These are phyloP conservation scores for Kurtzmaniella quercitrusa DNA, from an alignment of 1,139 yeast genomes.

Conservation along the genomic window DNA sequence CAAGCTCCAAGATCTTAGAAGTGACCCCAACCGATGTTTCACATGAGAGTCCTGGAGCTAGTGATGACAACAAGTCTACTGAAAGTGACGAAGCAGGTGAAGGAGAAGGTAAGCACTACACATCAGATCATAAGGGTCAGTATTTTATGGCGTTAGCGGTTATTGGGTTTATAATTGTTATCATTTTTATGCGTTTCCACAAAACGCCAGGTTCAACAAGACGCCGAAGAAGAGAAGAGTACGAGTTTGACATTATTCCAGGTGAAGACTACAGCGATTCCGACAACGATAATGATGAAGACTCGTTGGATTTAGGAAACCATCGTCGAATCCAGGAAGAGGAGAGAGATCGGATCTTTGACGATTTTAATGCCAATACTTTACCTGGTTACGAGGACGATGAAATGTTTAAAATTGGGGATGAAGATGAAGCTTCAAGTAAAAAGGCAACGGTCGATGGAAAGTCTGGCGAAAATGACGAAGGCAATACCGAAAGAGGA, in stretches of 20 bases:
- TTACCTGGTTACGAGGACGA: conserved; percentile 37
- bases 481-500: no score
- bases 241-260: conserved; percentile 74
- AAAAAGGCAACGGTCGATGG: conserved; percentile 4
- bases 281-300: conserved; percentile 22
- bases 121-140: conserved; percentile 44
- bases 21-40: conserved; percentile 1
- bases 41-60: no score
- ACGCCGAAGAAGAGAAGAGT: conserved; percentile 66
- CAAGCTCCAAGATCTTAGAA: conserved; percentile 2
- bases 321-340: conserved; percentile 18
- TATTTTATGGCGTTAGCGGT: conserved; percentile 59
- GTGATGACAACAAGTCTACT: conserved; percentile 1
- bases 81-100: conserved; percentile 19
- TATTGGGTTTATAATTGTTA: conserved; percentile 53
- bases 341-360: conserved; percentile 40
- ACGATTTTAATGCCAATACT: conserved; percentile 35
- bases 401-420: conserved; percentile 42
- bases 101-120: conserved; percentile 32
- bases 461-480: neutral
- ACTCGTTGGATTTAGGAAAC: conserved; percentile 24
- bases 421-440: conserved; percentile 27
- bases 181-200: conserved; percentile 52
- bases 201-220: conserved; percentile 46
- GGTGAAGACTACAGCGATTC: conserved; percentile 55